phyloP scores from a whole-genome alignment of 495 filamentous ascomycete genomes.

The Xylaria curta region DNA sequence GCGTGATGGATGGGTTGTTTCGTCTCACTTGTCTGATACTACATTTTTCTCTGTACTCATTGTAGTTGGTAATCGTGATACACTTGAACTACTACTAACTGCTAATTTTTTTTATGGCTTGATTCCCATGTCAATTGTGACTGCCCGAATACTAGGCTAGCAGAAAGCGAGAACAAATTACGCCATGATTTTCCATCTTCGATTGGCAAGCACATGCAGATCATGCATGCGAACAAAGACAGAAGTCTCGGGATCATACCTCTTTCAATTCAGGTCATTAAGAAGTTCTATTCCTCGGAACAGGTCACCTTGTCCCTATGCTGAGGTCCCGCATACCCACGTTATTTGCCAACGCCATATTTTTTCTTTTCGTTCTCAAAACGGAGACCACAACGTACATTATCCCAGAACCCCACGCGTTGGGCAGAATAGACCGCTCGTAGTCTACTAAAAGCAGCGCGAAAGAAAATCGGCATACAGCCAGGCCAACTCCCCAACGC shows the following conservation, averaged over 20 bases:
- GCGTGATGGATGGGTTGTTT: slow-evolving; percentile 20
- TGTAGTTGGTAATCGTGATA: slow-evolving; percentile 18
- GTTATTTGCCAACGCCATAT: not conserved
- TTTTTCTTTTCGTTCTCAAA: not conserved
- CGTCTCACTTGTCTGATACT: slow-evolving; percentile 15
- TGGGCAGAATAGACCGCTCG: not conserved
- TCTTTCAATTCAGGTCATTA: not conserved
- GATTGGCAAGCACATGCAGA: not conserved
- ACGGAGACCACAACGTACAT: not conserved
- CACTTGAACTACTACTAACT: not conserved
- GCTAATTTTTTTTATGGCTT: not conserved
- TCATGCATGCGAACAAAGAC: not conserved
- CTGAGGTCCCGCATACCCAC: not conserved
- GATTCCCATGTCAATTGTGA: not conserved
- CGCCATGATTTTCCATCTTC: not conserved
- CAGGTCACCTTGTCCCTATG: not conserved
- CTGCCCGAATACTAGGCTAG: not conserved
- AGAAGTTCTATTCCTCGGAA: not conserved
- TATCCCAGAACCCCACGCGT: not conserved
- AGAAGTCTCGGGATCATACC: not conserved
- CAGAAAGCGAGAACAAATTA: not conserved
- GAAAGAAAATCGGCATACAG: not conserved
- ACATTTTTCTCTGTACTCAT: slow-evolving; percentile 20
- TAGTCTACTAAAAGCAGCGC: not conserved
- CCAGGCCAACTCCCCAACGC: slow-evolving; percentile 14